Evolutionary conservation across 2,329 filamentous ascomycete species (phyloP).

Genomic region (Sclerotinia minor): DNA sequence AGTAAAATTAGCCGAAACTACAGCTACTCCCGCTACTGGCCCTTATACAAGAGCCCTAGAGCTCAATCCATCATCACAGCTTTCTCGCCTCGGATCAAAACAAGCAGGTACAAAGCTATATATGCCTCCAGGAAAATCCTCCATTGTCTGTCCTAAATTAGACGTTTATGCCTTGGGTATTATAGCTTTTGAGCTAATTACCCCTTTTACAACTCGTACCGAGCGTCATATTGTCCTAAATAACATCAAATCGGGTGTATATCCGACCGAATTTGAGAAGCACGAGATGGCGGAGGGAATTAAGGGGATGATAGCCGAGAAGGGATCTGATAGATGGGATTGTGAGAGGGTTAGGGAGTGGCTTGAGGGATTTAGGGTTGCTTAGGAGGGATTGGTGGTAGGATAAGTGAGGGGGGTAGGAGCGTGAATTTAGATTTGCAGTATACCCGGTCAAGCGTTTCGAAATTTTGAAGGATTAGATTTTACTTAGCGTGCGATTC

Average conservation of each 20-base stretch:
- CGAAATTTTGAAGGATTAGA: neutral
- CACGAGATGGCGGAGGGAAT: conserved; percentile 37
- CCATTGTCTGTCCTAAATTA: conserved; percentile 50
- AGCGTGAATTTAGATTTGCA: neutral
- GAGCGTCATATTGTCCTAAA: conserved; percentile 48
- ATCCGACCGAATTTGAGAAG: conserved; percentile 33
- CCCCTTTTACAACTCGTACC: conserved; percentile 52
- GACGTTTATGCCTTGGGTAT: conserved; percentile 64
- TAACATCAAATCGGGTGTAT: conserved; percentile 39
- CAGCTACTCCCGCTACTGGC: neutral
- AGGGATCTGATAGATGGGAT: conserved; percentile 32
- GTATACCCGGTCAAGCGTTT: neutral
- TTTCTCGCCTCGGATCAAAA: conserved; percentile 25
- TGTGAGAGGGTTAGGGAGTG: conserved; percentile 32
- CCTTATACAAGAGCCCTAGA: conserved; percentile 7
- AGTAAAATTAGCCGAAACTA: conserved; percentile 45
- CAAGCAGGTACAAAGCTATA: conserved; percentile 64
- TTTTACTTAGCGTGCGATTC: neutral
- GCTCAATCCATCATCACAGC: conserved; percentile 13
- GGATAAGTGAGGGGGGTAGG: neutral
- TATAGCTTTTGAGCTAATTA: conserved; percentile 62
- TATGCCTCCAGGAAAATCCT: conserved; percentile 44
- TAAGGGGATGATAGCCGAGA: conserved; percentile 30
- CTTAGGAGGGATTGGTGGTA: neutral
- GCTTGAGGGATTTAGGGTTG: conserved; percentile 22